A percentile compares a stretch with the other conserved stretches of the same genome.
Conservation (phyloP, 148 eudicot genomes). For the Agrostemma githago region DNA sequence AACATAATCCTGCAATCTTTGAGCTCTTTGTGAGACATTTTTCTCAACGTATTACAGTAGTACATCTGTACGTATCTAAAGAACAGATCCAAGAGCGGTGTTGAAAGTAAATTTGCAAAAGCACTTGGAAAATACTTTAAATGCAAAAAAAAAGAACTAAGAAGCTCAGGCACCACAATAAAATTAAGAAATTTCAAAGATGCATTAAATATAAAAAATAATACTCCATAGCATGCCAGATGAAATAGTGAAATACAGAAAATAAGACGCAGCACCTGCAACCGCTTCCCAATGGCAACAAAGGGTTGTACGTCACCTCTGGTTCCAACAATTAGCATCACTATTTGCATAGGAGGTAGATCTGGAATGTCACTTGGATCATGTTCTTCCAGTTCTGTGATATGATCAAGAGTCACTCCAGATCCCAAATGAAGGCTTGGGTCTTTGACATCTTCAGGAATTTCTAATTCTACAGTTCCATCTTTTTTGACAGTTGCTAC, state of each 20-base stretch:
- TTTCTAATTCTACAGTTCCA: constrained; percentile 44
- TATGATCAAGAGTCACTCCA: constrained; percentile 23
- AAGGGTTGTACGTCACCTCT: constrained; percentile 56
- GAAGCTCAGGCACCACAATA: neutral
- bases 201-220: neutral
- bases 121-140: neutral
- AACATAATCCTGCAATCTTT: neutral
- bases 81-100: neutral
- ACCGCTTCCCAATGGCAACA: constrained; percentile 43
- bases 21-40: neutral
- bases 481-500: constrained; percentile 36
- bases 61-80: neutral
- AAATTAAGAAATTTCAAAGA: neutral
- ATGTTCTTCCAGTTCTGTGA: constrained; percentile 22
- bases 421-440: constrained; percentile 28
- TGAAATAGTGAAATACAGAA: neutral
- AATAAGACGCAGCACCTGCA: constrained; percentile 33
- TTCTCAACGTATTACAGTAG: neutral
- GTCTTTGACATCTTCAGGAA: constrained; percentile 35
- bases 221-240: neutral
- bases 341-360: constrained; percentile 42
- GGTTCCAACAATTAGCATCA: constrained; percentile 49
- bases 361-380: constrained; percentile 24
- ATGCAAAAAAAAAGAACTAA: neutral
- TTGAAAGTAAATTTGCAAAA: neutral